Percentiles rank a stretch among this genome's conserved stretches.
These are phyloP conservation scores for Boletus reticuloceps DNA, from an alignment of 768 basidiomycete genomes.

Conservation along the genomic window DNA sequence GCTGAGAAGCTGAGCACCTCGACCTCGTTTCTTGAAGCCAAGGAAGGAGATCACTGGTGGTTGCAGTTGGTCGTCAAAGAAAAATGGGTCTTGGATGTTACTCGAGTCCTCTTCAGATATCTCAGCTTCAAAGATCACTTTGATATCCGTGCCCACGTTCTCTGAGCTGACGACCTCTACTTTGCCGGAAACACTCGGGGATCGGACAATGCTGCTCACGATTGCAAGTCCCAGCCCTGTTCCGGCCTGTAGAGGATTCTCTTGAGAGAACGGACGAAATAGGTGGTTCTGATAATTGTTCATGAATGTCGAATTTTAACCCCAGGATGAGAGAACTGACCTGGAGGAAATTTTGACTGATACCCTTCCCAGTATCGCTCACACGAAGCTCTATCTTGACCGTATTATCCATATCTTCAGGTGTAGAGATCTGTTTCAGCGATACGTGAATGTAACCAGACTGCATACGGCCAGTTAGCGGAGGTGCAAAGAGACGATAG, in stretches of 20 bases:
- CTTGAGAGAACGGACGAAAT: conserved; percentile 97
- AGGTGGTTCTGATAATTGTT: conserved; percentile 66
- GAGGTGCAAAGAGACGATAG: background rate
- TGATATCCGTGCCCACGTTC: conserved; percentile 88
- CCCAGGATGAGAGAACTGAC: conserved; percentile 34
- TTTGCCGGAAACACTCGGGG: conserved; percentile 83
- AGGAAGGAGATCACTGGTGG: conserved; percentile 63
- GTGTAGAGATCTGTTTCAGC: conserved; percentile 67
- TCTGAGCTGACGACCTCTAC: conserved; percentile 94
- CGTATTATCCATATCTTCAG: conserved; percentile 51
- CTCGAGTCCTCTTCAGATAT: conserved; percentile 39
- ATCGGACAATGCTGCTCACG: conserved; percentile 87
- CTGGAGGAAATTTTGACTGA: conserved; percentile 90
- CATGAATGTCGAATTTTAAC: background rate
- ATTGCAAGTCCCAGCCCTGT: conserved; percentile 95
- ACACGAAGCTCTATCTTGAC: conserved; percentile 83
- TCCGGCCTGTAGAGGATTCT: conserved; percentile 89
- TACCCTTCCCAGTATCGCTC: conserved; percentile 92
- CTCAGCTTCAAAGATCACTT: conserved; percentile 78
- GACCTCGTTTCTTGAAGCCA: conserved; percentile 65
- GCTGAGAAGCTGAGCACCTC: conserved; percentile 65
- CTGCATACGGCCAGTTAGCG: conserved; percentile 35
- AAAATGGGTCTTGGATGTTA: conserved; percentile 46
- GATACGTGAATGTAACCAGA: conserved; percentile 86
- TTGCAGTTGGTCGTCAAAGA: conserved; percentile 36